Percentiles rank a stretch among this genome's conserved stretches.
phyloP scores from a whole-genome alignment of 768 basidiomycete species.

The Agaricus subrufescens region DNA sequence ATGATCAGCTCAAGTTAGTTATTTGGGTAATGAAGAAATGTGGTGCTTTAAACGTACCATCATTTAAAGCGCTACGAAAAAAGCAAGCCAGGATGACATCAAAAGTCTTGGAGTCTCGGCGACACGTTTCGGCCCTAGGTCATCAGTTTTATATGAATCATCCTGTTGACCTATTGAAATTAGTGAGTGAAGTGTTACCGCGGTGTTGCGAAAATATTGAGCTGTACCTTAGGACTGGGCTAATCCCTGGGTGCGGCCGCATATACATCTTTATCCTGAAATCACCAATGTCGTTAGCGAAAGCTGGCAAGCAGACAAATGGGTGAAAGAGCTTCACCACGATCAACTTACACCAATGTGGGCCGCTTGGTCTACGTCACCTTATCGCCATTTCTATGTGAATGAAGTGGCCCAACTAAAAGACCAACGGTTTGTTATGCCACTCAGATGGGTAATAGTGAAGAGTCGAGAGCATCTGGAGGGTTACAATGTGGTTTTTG shows the following conservation, averaged over 20 bases:
- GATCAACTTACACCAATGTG: slow-evolving; percentile 22
- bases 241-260: slow-evolving; percentile 19
- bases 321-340: slow-evolving; percentile 13
- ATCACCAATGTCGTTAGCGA: slow-evolving; percentile 15
- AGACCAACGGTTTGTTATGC: slow-evolving; percentile 15
- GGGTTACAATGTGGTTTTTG: no score
- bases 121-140: slow-evolving; percentile 18
- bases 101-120: slow-evolving; percentile 11
- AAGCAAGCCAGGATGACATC: slow-evolving; percentile 17
- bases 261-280: slow-evolving; percentile 23
- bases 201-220: not conserved
- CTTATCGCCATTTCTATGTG: slow-evolving; percentile 19
- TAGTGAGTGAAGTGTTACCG: slow-evolving; percentile 10
- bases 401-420: slow-evolving; percentile 17
- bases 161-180: slow-evolving; percentile 10
- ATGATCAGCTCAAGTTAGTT: slow-evolving; percentile 25
- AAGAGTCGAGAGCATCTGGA: slow-evolving; percentile 5
- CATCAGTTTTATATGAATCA: slow-evolving; percentile 26
- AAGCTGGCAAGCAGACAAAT: slow-evolving; percentile 24
- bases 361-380: slow-evolving; percentile 15
- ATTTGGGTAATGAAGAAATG: slow-evolving; percentile 28
- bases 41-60: slow-evolving; percentile 24
- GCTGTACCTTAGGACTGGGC: slow-evolving; percentile 18
- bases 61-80: slow-evolving; percentile 20
- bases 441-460: slow-evolving; percentile 16